phyloP scores from a whole-genome alignment of 176 grass and related monocot species.

The Bothriochloa decipiens region DNA sequence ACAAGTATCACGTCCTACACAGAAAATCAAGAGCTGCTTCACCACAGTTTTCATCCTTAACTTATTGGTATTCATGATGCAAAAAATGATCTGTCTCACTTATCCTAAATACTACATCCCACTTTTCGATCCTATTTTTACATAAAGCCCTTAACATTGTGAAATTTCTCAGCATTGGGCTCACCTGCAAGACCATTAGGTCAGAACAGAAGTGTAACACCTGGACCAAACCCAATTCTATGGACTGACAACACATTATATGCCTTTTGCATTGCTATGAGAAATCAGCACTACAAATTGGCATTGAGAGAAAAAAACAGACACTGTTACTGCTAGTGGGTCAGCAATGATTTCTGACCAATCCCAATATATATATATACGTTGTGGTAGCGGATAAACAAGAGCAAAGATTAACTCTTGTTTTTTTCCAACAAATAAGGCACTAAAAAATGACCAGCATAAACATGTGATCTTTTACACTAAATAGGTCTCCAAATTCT shows the following conservation, averaged over 20 bases:
- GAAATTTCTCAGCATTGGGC: not conserved
- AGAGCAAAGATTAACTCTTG: not conserved
- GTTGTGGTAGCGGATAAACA: not conserved
- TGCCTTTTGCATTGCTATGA: not conserved
- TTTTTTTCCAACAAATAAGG: not conserved
- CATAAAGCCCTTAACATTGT: not conserved
- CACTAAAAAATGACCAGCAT: not conserved
- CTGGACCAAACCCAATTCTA: not conserved
- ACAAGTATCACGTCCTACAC: not conserved
- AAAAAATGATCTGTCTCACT: not conserved
- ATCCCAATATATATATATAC: not conserved
- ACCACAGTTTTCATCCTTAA: not conserved
- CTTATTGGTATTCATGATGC: not conserved
- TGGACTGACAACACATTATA: not conserved
- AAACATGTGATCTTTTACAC: not conserved
- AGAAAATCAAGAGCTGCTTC: constrained; percentile 25
- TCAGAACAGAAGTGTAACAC: not conserved
- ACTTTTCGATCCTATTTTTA: not conserved
- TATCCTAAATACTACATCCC: not conserved
- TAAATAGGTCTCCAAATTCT: not conserved
- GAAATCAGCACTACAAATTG: not conserved
- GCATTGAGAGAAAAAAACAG: too few relatives aligned
- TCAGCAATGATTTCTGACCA: not conserved
- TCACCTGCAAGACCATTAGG: not conserved
- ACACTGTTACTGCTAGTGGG: not conserved